These are phyloP conservation scores for Diaporthe vaccinii DNA, from an alignment of 2,329 filamentous ascomycete genomes.

Conservation along the genomic window DNA sequence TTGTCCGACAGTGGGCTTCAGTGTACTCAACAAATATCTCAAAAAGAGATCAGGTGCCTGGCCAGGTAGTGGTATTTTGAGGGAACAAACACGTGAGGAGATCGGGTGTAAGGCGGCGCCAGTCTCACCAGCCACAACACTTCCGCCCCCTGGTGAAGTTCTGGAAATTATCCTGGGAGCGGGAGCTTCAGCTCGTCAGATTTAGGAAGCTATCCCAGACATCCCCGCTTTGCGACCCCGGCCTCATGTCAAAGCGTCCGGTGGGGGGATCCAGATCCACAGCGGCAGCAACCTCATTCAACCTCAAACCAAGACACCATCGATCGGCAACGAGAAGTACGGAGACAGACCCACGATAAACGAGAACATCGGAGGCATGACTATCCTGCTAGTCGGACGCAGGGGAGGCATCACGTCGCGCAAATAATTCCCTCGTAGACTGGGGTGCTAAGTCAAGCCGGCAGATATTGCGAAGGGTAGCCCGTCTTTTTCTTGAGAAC, in stretches of 20 bases:
- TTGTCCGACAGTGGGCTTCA: conserved; percentile 5
- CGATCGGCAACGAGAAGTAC: conserved; percentile 16
- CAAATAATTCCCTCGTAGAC: conserved; percentile 22
- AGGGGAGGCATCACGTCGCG: conserved; percentile 10
- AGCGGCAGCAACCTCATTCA: conserved; percentile 31
- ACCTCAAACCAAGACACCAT: conserved; percentile 26
- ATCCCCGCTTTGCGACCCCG: conserved; percentile 25
- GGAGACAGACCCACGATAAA: conserved; percentile 24
- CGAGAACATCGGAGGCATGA: conserved; percentile 23
- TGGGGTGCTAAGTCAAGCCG: not conserved
- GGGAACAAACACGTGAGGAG: conserved; percentile 1
- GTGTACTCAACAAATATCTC: conserved; percentile 2
- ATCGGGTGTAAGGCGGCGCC: not conserved
- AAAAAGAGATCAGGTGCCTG: not conserved
- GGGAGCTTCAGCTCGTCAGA: conserved; percentile 32
- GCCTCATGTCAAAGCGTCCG: conserved; percentile 30
- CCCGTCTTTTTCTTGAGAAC: not conserved
- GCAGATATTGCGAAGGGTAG: conserved; percentile 2
- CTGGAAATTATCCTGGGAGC: conserved; percentile 30
- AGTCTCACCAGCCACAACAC: conserved; percentile 17
- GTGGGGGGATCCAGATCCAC: conserved; percentile 21
- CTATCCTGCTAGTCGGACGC: conserved; percentile 1
- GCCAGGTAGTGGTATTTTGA: not conserved
- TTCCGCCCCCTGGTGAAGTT: conserved; percentile 26
- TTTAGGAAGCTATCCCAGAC: conserved; percentile 29